Conservation (phyloP, 495 filamentous ascomycete genomes). For the Echria macrotheca region DNA sequence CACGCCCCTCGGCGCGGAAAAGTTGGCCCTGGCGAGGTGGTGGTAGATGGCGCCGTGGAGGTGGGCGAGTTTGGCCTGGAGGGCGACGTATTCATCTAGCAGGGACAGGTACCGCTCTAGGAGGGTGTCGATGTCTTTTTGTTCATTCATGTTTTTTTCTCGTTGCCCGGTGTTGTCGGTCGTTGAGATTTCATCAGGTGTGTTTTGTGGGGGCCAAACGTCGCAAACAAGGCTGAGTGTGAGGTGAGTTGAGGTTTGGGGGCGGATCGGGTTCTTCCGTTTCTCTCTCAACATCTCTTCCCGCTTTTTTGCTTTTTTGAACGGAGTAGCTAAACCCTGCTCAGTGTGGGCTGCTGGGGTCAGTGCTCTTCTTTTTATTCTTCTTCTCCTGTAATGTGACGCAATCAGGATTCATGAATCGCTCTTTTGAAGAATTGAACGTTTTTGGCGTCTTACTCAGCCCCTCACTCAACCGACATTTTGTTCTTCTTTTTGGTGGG, state of each 20-base stretch:
- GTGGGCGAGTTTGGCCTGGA: slow-evolving; percentile 49
- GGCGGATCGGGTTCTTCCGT: neutral
- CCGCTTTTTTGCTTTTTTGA: neutral
- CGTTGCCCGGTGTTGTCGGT: no score
- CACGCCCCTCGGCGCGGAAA: slow-evolving; percentile 55
- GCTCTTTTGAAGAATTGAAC: no score
- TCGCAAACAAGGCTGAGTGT: no score
- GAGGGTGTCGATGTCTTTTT: slow-evolving; percentile 52
- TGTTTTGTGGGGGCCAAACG: no score
- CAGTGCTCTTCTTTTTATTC: slow-evolving; percentile 1
- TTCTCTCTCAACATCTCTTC: neutral
- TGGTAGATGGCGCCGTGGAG: slow-evolving; percentile 51
- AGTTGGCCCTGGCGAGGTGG: slow-evolving; percentile 65
- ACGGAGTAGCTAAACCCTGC: neutral
- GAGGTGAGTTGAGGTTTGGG: neutral
- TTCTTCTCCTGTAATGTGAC: no score
- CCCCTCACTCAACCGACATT: no score
- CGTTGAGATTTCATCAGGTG: no score
- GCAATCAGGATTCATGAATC: neutral
- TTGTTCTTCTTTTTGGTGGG: no score
- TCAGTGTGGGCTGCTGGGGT: neutral
- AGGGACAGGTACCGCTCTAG: slow-evolving; percentile 64
- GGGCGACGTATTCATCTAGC: slow-evolving; percentile 62
- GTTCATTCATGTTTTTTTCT: neutral
- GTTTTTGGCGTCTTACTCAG: no score